Evolutionary conservation across 106 monocot species (phyloP), one percentile per base, ranked within the genome.

Genomic region (Dendrobium chrysotoxum): DNA sequence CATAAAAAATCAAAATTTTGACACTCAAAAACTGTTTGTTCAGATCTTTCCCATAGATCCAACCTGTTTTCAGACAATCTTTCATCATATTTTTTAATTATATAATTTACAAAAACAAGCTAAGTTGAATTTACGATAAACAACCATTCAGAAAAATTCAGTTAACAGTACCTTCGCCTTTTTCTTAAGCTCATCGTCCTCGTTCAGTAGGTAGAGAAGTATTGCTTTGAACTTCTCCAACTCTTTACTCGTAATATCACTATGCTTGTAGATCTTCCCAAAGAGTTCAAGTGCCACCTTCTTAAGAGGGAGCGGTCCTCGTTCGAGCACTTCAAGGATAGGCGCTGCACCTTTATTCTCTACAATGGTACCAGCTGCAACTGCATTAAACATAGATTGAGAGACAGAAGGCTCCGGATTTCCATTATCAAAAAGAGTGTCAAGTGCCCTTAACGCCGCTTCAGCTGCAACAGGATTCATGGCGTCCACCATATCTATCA

Each of bases 271-370:
- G 31, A 72, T 72, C 35, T 72, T 72, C 5, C 17, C 38, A 13
- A 72, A 40, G 74, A 81, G 53, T 20, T 81, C 74, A 5, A 81
- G 38, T 6, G 81, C 81, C 23, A 18, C 35, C 40, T 57, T 50
- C 40, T 75, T 40, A 4, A 75, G 15, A 15, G 81, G 12, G 0
- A 30, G 23, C 16, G n/a, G 16, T 8, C 81, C 74, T 28, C 30
- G 54, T 44, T 75, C 81, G 18, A 81, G 39, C 38, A 75, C 81
- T 20, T 74, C 23, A 25, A 81, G 81, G 20, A 81, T 81, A 15
- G 53, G 39, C 17, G 38, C 39, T 13, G 75, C 53, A 35, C 57
- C 81, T 23, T 58, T 39, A 50, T 30, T 81, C 55, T 41, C 81
- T 20, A 75, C 53, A 23, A 81, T 75, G 40, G 55, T 20, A 15